These are phyloP conservation scores for Lecanicillium sp. DNA, from an alignment of 2,329 filamentous ascomycete species.

Conservation along the genomic window DNA sequence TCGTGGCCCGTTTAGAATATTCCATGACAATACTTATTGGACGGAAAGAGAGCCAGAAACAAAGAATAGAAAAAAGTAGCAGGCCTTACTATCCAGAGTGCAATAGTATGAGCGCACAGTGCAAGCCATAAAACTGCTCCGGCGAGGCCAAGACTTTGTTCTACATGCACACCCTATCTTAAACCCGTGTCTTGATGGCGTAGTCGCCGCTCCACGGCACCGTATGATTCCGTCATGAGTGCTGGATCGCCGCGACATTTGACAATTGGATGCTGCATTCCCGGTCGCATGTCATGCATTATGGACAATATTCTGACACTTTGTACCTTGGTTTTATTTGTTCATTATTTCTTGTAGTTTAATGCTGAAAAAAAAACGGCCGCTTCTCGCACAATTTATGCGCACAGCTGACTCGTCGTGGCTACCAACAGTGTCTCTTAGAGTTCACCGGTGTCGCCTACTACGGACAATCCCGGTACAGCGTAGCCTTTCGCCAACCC, in stretches of 20 bases:
- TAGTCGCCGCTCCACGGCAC: not conserved
- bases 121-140: too few species aligned
- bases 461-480: constrained; percentile 11
- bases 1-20: not conserved
- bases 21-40: not conserved
- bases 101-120: too few species aligned
- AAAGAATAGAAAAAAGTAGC: too few species aligned
- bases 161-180: not conserved
- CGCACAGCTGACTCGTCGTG: constrained; percentile 2
- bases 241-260: not conserved
- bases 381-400: constrained; percentile 1
- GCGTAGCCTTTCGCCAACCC: constrained; percentile 1
- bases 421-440: not conserved
- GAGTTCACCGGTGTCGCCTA: not conserved
- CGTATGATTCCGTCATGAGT: not conserved
- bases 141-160: too few species aligned
- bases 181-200: not conserved
- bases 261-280: not conserved
- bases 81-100: too few species aligned
- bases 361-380: not conserved
- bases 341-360: not conserved
- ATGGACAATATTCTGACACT: too few species aligned
- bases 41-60: too few species aligned
- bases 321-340: too few species aligned
- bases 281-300: not conserved